Evolutionary conservation across 768 basidiomycete species (phyloP), one percentile per base, ranked within the genome.

Genomic region (Leccinum rimulosum): DNA sequence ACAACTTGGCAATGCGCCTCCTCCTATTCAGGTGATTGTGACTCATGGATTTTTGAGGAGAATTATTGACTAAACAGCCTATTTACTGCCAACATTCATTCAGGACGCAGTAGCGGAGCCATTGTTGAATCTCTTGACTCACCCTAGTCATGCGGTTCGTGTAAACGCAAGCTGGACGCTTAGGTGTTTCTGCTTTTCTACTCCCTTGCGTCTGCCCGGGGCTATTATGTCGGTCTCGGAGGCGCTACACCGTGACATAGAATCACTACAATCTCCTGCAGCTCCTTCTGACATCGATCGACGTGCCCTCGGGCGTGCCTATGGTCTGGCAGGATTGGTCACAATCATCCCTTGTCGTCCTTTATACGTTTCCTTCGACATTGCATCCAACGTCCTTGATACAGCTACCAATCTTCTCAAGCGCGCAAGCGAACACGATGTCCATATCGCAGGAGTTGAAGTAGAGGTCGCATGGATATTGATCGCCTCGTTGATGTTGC

Each of bases 391-490:
- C 69, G 89, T 95, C 17, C 84, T 98, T 57, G 93, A 97, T 67
- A 89, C 92, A 73, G 91, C 96, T 1, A 92, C 90, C 2, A 86
- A 89, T 57, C 82, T 99, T 10, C 82, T 99, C 55, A 98, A 96
- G 68, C 84, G 89, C 35, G 89, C 93, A 1, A 91, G 91, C 8
- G 95, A 97, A 59, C 96, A 98, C 69, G 89, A 95, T 58, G 78
- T 98, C 49, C 83, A 85, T 56, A 74, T 91, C 31, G 93, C 93
- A 2, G 84, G 83, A 12, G 79, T 91, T 31, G 94, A 96, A 69
- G 86, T 97, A 3, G 94, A 96, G 68, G 88, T 95, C 1, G 94
- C 95, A 0, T 98, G 97, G 97, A 94, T 88, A 12, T 76, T 90
- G 36, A 92, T 99, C 55, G 87, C 91, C 0, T 88, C 94, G 1